Conservation (phyloP, 75 land plant genomes). For the Pseudotsuga menziesii region DNA sequence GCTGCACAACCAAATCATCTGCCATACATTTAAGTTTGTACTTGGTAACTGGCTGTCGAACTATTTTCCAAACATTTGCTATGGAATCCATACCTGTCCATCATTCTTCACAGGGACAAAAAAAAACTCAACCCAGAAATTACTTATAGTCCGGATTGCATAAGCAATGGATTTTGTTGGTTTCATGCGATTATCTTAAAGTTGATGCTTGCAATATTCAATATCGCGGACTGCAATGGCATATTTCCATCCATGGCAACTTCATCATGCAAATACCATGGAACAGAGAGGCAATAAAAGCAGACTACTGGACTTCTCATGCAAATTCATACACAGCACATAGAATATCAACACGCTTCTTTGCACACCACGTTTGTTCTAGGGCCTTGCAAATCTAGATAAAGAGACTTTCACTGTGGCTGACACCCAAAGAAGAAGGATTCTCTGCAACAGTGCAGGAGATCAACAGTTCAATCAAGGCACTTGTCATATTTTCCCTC, state of each 20-base stretch:
- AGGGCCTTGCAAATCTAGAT: constrained; percentile 31
- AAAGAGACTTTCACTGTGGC: constrained; percentile 5
- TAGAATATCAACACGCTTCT: constrained; percentile 25
- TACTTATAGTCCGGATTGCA: neutral
- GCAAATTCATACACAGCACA: constrained; percentile 12
- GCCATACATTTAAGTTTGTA: neutral
- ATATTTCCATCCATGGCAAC: neutral
- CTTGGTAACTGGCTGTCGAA: neutral
- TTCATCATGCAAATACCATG: neutral
- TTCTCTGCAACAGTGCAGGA: constrained; percentile 27
- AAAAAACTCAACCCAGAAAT: neutral
- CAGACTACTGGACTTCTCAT: constrained; percentile 23
- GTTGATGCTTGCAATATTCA: neutral
- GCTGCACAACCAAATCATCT: no score
- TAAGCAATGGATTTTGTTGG: neutral
- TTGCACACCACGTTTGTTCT: constrained; percentile 37
- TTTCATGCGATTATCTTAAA: neutral
- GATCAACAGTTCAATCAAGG: constrained; percentile 21
- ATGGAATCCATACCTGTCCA: neutral
- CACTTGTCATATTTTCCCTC: constrained; percentile 14
- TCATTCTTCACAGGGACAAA: neutral
- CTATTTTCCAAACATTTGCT: neutral
- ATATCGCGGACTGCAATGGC: neutral
- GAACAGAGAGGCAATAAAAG: constrained; percentile 14
- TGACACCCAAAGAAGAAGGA: constrained; percentile 2